Percentiles rank a stretch among this genome's conserved stretches.
Conservation (phyloP, 1,139 yeast genomes). For the Blastobotrys ciferrii region DNA sequence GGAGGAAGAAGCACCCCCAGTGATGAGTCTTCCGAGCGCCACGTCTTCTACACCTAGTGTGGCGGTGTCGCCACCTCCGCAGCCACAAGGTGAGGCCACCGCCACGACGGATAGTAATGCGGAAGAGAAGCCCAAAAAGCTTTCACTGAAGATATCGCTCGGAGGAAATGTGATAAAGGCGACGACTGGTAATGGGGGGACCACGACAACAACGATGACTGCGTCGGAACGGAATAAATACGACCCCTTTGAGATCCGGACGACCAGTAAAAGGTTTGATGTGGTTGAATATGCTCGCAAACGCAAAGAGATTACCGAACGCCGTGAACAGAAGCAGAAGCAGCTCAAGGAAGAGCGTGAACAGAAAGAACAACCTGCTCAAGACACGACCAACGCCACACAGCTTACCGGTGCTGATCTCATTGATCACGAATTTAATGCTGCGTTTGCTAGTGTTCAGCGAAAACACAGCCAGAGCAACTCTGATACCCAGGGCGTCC, state of each 20-base stretch:
- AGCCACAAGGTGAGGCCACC: too few relatives aligned
- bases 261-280: slow-evolving; percentile 18
- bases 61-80: not conserved
- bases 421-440: slow-evolving; percentile 19
- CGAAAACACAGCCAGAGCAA: slow-evolving; percentile 12
- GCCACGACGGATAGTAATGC: too few relatives aligned
- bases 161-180: slow-evolving; percentile 9
- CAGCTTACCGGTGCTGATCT: slow-evolving; percentile 5
- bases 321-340: slow-evolving; percentile 12
- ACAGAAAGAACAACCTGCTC: slow-evolving; percentile 2
- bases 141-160: slow-evolving; percentile 18
- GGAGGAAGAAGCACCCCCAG: slow-evolving; percentile 6
- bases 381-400: not conserved
- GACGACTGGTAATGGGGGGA: not conserved
- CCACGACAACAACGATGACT: slow-evolving; percentile 6
- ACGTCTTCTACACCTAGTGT: not conserved
- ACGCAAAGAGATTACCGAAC: slow-evolving; percentile 16
- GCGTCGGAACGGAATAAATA: slow-evolving; percentile 9
- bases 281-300: slow-evolving; percentile 19
- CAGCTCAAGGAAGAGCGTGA: slow-evolving; percentile 10
- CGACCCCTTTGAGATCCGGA: slow-evolving; percentile 19
- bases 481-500: slow-evolving; percentile 11
- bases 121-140: slow-evolving; percentile 13
- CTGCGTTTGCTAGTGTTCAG: slow-evolving; percentile 20
- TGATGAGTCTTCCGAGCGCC: slow-evolving; percentile 4